Evolutionary conservation across 345 rosid genomes (phyloP).

Genomic region (Eucalyptus decipiens): DNA sequence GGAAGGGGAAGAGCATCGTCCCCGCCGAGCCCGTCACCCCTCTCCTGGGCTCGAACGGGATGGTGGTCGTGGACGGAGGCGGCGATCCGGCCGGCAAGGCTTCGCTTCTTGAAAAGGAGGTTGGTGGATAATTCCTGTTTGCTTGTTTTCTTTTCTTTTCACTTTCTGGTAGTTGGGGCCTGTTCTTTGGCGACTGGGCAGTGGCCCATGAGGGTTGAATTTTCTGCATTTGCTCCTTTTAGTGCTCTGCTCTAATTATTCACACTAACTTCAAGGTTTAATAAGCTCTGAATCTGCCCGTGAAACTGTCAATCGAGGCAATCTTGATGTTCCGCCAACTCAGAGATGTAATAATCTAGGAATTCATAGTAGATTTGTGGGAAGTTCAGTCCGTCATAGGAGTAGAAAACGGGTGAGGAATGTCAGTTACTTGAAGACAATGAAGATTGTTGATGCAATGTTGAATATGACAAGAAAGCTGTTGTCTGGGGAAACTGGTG

Average conservation of each 20-base stretch:
- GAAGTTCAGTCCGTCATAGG: not conserved
- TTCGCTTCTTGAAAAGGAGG: conserved; percentile 79
- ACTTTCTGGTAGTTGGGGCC: not conserved
- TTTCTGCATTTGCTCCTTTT: not conserved
- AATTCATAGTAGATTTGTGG: not conserved
- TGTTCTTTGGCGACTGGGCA: not conserved
- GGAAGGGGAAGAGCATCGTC: conserved; percentile 37
- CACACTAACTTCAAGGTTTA: not conserved
- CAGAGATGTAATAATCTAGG: not conserved
- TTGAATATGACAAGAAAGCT: not conserved
- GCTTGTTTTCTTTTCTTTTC: not conserved
- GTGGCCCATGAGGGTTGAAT: not conserved
- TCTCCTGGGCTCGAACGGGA: conserved; percentile 1
- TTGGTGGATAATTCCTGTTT: not conserved
- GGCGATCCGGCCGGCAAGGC: conserved; percentile 24
- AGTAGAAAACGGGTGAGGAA: not conserved
- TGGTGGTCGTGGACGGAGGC: conserved; percentile 26
- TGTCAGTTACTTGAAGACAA: not conserved
- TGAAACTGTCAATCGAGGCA: not conserved
- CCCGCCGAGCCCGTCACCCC: conserved; percentile 39
- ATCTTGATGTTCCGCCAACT: not conserved
- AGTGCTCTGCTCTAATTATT: not conserved
- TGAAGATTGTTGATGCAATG: not conserved
- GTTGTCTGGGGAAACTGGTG: not conserved
- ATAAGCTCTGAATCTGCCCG: not conserved